Conservation (phyloP, 441 rosid genomes). For the Gossypium aridum region DNA sequence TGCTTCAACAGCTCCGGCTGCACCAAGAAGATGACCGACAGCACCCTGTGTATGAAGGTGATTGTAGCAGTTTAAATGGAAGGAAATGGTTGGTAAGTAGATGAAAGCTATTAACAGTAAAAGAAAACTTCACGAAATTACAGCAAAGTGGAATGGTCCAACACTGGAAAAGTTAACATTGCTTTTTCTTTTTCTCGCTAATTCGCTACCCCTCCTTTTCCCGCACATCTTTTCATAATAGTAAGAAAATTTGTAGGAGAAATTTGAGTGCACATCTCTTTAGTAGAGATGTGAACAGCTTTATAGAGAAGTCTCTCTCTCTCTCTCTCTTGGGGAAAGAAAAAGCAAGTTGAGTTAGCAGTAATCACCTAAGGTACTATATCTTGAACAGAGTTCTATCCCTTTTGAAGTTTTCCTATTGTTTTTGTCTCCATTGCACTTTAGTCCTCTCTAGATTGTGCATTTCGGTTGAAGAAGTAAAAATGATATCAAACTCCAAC, state of each 20-base stretch:
- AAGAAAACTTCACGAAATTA: neutral
- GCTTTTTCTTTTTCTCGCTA: neutral
- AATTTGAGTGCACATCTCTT: neutral
- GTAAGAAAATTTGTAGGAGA: neutral
- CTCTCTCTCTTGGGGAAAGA: neutral
- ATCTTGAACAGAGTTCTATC: neutral
- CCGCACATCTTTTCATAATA: neutral
- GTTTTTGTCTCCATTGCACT: neutral
- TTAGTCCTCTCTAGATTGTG: neutral
- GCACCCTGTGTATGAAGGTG: conserved; percentile 50
- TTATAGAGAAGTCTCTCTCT: neutral
- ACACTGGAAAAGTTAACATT: neutral
- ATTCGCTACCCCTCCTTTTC: neutral
- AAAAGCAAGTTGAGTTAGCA: neutral
- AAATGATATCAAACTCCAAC: neutral
- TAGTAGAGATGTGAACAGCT: neutral
- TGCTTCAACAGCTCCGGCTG: conserved; percentile 94
- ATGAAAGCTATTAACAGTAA: neutral
- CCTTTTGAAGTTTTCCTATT: neutral
- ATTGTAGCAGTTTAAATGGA: neutral
- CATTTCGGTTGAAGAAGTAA: neutral
- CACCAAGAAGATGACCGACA: conserved; percentile 97
- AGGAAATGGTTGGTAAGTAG: neutral
- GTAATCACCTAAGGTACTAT: neutral
- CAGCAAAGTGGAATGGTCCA: neutral